Percentiles rank a stretch among this genome's conserved stretches.
phyloP scores from a whole-genome alignment of 495 filamentous ascomycete species.

The Hyphodiscus hymeniophilus region DNA sequence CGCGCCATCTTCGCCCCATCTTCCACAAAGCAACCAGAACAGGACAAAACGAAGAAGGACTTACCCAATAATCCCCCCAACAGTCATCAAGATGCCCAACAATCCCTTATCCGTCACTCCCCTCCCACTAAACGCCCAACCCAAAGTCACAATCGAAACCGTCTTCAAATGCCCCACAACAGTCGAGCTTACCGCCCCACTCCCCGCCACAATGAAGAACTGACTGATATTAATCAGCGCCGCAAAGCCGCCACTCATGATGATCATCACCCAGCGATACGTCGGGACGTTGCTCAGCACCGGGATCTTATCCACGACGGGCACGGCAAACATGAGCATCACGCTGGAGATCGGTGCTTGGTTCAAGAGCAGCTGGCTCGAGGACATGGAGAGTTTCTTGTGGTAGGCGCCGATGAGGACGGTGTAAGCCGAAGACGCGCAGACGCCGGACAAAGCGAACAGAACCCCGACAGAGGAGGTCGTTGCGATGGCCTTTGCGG shows the following conservation, averaged over 20 bases:
- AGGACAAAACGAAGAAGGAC: not conserved
- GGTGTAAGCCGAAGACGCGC: slow-evolving; percentile 38
- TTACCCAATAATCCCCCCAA: slow-evolving; percentile 16
- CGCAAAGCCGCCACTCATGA: slow-evolving; percentile 36
- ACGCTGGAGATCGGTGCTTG: slow-evolving; percentile 40
- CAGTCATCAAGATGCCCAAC: slow-evolving; percentile 21
- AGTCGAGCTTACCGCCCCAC: slow-evolving; percentile 42
- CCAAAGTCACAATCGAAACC: slow-evolving; percentile 33
- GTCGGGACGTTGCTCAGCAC: slow-evolving; percentile 28
- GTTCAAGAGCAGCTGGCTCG: slow-evolving; percentile 46
- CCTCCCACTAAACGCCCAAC: slow-evolving; percentile 27
- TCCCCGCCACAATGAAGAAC: slow-evolving; percentile 45
- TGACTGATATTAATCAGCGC: slow-evolving; percentile 46
- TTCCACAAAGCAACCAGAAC: not conserved
- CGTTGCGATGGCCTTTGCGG: slow-evolving; percentile 20
- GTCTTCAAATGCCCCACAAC: slow-evolving; percentile 46
- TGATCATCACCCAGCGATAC: slow-evolving; percentile 29
- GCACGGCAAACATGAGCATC: slow-evolving; percentile 38
- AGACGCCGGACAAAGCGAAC: slow-evolving; percentile 38
- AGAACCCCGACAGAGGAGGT: slow-evolving; percentile 32
- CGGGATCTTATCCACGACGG: slow-evolving; percentile 38
- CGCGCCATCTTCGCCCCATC: not conserved
- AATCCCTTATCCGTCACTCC: slow-evolving; percentile 23
- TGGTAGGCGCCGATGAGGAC: slow-evolving; percentile 43
- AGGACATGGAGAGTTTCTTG: slow-evolving; percentile 37